These are phyloP conservation scores for Dioscorea dumetorum DNA, from an alignment of 106 monocot genomes.

Conservation along the genomic window DNA sequence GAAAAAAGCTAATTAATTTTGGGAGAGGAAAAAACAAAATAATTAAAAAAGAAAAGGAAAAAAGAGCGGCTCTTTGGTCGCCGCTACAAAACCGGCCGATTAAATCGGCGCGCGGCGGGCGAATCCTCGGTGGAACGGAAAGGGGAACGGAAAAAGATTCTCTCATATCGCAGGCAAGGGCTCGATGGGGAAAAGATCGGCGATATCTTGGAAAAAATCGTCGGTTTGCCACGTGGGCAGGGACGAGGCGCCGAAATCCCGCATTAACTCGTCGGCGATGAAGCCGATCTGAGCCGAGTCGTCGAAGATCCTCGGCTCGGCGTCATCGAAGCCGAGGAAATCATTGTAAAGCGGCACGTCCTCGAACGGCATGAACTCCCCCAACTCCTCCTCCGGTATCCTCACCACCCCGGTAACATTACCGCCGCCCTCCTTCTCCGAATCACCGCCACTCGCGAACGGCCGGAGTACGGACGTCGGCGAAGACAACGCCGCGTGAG, in stretches of 20 bases:
- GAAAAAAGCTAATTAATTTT: neutral
- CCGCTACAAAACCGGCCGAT: constrained; percentile 27
- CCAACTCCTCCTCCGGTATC: constrained; percentile 1
- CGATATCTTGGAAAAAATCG: constrained; percentile 42
- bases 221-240: constrained; percentile 3
- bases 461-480: constrained; percentile 45
- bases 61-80: neutral
- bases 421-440: neutral
- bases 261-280: neutral
- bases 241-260: neutral
- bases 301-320: constrained; percentile 27
- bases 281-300: constrained; percentile 13
- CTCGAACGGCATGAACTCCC: constrained; percentile 23
- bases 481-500: constrained; percentile 21
- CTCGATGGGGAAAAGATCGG: constrained; percentile 43
- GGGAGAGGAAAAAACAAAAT: neutral
- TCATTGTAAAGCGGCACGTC: constrained; percentile 25
- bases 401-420: neutral
- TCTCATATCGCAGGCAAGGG: constrained; percentile 20
- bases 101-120: constrained; percentile 12
- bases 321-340: constrained; percentile 13
- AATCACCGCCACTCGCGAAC: neutral
- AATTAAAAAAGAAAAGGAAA: neutral
- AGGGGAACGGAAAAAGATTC: neutral
- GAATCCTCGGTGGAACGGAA: neutral